Conservation (phyloP, 345 rosid species). For the Pugionium cornutum region DNA sequence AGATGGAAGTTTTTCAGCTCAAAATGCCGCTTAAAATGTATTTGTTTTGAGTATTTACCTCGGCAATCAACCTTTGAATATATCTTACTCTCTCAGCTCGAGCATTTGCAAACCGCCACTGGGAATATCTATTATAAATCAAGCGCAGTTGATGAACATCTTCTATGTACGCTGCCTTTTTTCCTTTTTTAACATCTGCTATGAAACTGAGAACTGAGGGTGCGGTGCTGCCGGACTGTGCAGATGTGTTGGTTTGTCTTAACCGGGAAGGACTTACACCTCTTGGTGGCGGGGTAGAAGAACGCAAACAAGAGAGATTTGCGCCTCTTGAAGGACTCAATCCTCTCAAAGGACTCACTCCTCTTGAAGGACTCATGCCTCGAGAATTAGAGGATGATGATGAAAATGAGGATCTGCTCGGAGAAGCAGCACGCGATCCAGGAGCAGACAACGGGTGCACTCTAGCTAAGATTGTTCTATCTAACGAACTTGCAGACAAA, state of each 20-base stretch:
- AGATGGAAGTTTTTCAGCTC: background rate
- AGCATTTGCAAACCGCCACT: slow-evolving; percentile 92
- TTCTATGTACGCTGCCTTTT: slow-evolving; percentile 62
- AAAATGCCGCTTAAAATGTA: background rate
- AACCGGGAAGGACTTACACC: slow-evolving; percentile 75
- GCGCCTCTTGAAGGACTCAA: slow-evolving; percentile 66
- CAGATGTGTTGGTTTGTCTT: slow-evolving; percentile 52
- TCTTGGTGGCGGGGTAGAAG: slow-evolving; percentile 66
- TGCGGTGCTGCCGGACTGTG: slow-evolving; percentile 53
- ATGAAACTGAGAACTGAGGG: slow-evolving; percentile 84
- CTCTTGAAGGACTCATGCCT: slow-evolving; percentile 52
- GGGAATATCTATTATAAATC: slow-evolving; percentile 77
- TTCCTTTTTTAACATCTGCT: slow-evolving; percentile 74
- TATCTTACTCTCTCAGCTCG: slow-evolving; percentile 62
- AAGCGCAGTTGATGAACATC: slow-evolving; percentile 85
- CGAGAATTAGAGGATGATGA: slow-evolving; percentile 50
- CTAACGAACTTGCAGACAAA: slow-evolving; percentile 47
- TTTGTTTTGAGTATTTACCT: slow-evolving; percentile 48
- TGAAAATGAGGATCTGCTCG: slow-evolving; percentile 52
- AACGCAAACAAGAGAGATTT: slow-evolving; percentile 51
- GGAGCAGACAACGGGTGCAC: slow-evolving; percentile 52
- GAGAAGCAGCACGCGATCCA: slow-evolving; percentile 63
- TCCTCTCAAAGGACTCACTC: slow-evolving; percentile 67
- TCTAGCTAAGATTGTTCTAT: slow-evolving; percentile 48
- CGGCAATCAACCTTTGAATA: slow-evolving; percentile 61